These are phyloP conservation scores for Colletotrichum incanum DNA, from an alignment of 2,329 filamentous ascomycete genomes.

Conservation along the genomic window DNA sequence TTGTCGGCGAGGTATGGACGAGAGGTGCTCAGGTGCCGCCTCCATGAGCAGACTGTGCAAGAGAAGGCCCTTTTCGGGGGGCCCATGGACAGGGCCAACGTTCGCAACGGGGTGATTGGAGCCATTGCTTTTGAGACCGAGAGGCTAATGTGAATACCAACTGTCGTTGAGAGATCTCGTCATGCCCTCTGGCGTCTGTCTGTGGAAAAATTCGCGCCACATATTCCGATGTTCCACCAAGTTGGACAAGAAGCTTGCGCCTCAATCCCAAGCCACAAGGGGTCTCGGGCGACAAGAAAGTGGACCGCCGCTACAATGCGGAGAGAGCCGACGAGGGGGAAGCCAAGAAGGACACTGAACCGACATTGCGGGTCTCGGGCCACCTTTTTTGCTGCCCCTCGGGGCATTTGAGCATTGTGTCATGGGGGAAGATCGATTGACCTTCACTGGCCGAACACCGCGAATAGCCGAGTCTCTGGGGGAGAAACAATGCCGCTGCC, in stretches of 20 bases:
- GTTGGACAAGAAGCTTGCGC: conserved; percentile 27
- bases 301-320: conserved; percentile 28
- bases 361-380: conserved; percentile 34
- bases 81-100: conserved; percentile 51
- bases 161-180: not conserved
- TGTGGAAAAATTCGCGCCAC: conserved; percentile 35
- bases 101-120: conserved; percentile 40
- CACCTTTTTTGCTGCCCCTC: conserved; percentile 26
- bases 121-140: conserved; percentile 18
- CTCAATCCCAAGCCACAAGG: conserved; percentile 30
- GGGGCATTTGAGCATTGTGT: conserved; percentile 37
- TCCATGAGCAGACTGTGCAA: conserved; percentile 68
- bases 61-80: conserved; percentile 54
- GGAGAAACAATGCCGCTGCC: conserved; percentile 28
- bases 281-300: conserved; percentile 1
- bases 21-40: conserved; percentile 63
- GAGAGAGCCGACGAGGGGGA: conserved; percentile 24
- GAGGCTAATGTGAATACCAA: not conserved
- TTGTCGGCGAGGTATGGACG: conserved; percentile 54
- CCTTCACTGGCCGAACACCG: conserved; percentile 42
- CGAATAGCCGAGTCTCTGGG: conserved; percentile 44
- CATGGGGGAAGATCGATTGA: conserved; percentile 33
- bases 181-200: conserved; percentile 1
- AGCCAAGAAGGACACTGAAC: conserved; percentile 3
- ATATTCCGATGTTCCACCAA: not conserved